These are phyloP conservation scores for Linum trigynum DNA, from an alignment of 345 rosid genomes.

Conservation along the genomic window DNA sequence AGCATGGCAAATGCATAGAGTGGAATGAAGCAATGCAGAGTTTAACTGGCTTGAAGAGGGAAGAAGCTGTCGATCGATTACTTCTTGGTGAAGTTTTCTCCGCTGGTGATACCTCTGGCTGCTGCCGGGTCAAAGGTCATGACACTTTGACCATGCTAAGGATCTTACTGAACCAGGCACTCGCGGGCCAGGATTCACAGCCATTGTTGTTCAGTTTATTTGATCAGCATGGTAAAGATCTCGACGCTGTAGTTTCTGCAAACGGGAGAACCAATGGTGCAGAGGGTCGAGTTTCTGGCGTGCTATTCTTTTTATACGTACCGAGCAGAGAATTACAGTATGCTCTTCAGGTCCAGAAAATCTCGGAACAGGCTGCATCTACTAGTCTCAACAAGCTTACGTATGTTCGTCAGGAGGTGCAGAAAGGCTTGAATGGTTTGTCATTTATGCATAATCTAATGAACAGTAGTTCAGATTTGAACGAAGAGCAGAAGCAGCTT, in stretches of 20 bases:
- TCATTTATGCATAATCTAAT: constrained; percentile 43
- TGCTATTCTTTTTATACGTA: constrained; percentile 63
- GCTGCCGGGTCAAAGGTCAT: constrained; percentile 56
- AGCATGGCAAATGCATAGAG: constrained; percentile 61
- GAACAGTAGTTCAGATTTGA: constrained; percentile 36
- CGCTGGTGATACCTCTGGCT: constrained; percentile 35
- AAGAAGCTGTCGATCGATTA: constrained; percentile 45
- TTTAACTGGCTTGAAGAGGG: constrained; percentile 69
- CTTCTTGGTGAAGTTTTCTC: constrained; percentile 80
- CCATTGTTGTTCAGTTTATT: constrained; percentile 61
- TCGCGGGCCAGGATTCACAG: constrained; percentile 49
- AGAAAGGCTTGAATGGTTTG: constrained; percentile 48
- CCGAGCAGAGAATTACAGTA: constrained; percentile 72
- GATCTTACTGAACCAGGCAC: constrained; percentile 46
- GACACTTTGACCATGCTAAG: constrained; percentile 63
- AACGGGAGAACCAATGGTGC: constrained; percentile 42
- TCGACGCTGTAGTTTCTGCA: constrained; percentile 59
- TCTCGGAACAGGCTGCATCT: constrained; percentile 61
- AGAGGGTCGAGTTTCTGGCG: constrained; percentile 56
- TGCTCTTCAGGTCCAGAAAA: constrained; percentile 58
- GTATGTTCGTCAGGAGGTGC: constrained; percentile 54
- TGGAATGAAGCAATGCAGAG: constrained; percentile 82
- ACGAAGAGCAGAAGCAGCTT: constrained; percentile 47
- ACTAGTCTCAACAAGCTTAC: constrained; percentile 47
- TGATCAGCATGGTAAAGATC: constrained; percentile 42